Conservation (phyloP, 208 protist species). For the Hexamita inflata region DNA sequence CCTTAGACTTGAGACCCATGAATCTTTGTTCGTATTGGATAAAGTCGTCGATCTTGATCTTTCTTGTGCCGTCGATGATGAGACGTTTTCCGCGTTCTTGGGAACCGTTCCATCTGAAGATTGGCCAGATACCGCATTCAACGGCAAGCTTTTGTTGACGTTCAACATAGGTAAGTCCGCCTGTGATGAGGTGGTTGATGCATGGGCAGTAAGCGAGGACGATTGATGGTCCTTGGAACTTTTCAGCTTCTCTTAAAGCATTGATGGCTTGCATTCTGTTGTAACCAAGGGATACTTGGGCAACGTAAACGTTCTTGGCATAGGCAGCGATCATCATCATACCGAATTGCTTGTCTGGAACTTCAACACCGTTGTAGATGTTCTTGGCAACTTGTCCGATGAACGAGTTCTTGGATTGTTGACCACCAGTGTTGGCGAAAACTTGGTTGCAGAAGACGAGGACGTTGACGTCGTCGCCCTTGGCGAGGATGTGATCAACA, state of each 20-base stretch:
- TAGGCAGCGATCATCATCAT: constrained; percentile 39
- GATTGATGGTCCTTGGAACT: constrained; percentile 46
- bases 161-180: constrained; percentile 16
- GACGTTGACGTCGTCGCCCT: constrained; percentile 43
- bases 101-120: constrained; percentile 25
- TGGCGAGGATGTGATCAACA: constrained; percentile 44
- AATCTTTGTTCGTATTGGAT: background rate
- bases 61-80: background rate
- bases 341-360: constrained; percentile 51
- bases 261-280: constrained; percentile 42
- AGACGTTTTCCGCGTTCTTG: background rate
- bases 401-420: constrained; percentile 33
- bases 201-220: constrained; percentile 49
- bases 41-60: background rate
- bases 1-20: background rate
- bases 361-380: constrained; percentile 46
- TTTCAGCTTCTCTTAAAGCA: constrained; percentile 48
- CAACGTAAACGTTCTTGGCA: constrained; percentile 48
- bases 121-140: constrained; percentile 35
- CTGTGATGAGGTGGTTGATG: constrained; percentile 41
- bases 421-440: constrained; percentile 44
- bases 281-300: constrained; percentile 42
- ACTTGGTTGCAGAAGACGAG: constrained; percentile 39
- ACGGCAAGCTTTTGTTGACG: constrained; percentile 36
- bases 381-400: constrained; percentile 36